phyloP scores from a whole-genome alignment of 2,329 filamentous ascomycete species.

The Penicillium sp. region DNA sequence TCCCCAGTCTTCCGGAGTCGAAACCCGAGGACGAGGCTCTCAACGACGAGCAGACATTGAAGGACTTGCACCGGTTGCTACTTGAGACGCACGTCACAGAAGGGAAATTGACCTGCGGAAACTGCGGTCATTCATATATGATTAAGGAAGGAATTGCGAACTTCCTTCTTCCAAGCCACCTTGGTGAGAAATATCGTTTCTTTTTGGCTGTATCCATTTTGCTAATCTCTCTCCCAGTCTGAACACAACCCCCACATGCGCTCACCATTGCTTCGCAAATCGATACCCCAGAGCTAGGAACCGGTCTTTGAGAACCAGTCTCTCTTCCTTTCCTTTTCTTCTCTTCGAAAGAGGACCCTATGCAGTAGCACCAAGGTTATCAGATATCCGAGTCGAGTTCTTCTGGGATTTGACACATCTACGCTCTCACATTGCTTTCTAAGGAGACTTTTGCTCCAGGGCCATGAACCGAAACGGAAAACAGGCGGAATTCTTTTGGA shows the following conservation, averaged over 20 bases:
- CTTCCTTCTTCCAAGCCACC: conserved; percentile 87
- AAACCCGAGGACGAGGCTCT: conserved; percentile 63
- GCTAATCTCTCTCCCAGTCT: conserved; percentile 4
- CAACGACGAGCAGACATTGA: conserved; percentile 66
- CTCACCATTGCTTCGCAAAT: neutral
- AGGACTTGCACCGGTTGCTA: conserved; percentile 75
- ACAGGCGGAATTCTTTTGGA: conserved; percentile 11
- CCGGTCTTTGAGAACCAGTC: neutral
- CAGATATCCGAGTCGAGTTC: neutral
- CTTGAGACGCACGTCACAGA: conserved; percentile 87
- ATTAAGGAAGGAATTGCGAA: conserved; percentile 97
- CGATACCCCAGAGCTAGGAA: conserved; percentile 7
- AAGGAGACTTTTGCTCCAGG: neutral
- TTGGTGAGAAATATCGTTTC: conserved; percentile 50
- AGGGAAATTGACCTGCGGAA: conserved; percentile 84
- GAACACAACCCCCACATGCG: conserved; percentile 1
- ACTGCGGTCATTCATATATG: conserved; percentile 89
- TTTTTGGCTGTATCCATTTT: neutral
- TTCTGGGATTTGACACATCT: neutral
- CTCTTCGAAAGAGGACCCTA: neutral
- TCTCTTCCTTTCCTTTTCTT: neutral
- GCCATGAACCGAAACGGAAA: neutral
- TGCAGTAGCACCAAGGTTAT: neutral
- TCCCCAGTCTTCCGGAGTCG: conserved; percentile 67
- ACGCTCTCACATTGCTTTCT: neutral